Percentiles rank a stretch among this genome's conserved stretches.
phyloP scores from a whole-genome alignment of 2,329 filamentous ascomycete genomes.

The Tolypocladium tropicale region DNA sequence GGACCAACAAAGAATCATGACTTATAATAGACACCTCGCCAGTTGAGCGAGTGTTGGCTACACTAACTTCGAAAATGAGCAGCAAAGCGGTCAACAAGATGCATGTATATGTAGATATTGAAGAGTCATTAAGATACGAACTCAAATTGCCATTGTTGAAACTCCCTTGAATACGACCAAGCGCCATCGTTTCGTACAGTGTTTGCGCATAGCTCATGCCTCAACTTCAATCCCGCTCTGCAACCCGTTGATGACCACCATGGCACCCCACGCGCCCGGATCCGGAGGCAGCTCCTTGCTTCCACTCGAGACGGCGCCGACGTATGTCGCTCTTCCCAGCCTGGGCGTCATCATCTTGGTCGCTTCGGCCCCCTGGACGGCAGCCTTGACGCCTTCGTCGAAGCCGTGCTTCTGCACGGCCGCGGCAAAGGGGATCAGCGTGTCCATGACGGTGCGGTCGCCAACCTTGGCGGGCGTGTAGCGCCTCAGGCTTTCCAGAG shows the following conservation, averaged over 20 bases:
- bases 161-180: no score
- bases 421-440: constrained; percentile 42
- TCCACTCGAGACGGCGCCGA: constrained; percentile 44
- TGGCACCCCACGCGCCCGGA: constrained; percentile 61
- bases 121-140: no score
- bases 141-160: no score
- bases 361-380: constrained; percentile 47
- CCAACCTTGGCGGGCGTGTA: constrained; percentile 46
- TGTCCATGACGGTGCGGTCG: constrained; percentile 48
- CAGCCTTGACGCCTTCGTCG: constrained; percentile 46
- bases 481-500: constrained; percentile 34
- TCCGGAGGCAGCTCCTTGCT: constrained; percentile 49
- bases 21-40: no score
- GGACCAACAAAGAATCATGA: no score
- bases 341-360: constrained; percentile 56
- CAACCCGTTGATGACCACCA: constrained; percentile 39
- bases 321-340: constrained; percentile 59
- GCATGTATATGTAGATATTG: no score
- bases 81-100: no score
- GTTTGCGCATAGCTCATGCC: not conserved
- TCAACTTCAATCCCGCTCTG: constrained; percentile 8
- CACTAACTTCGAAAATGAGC: no score
- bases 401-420: constrained; percentile 38
- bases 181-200: not conserved
- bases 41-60: no score